Evolutionary conservation across 352 stramenopile species (phyloP), one percentile per base, ranked within the genome.

Genomic region (Phytophthora colocasiae): DNA sequence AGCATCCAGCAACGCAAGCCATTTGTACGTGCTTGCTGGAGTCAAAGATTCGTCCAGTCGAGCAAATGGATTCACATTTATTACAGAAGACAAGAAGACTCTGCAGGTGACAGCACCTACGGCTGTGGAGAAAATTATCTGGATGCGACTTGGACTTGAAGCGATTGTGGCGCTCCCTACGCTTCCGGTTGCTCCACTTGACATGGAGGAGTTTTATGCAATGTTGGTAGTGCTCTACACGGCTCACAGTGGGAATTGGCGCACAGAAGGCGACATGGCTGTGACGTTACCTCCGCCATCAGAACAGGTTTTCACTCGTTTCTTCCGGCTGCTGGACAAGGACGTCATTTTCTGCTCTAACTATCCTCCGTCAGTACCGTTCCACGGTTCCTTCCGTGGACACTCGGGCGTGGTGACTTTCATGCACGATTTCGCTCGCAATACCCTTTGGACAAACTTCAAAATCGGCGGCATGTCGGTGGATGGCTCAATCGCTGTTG

Each of bases 201-300:
- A 96, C 34, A 93, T 96, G 70, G 88, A 96, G 51, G 88, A 96
- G 53, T 96, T 96, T 59, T 96, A 96, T 61, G 88, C 88, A 0
- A 95, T 96, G 88, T 73, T 96, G 17, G 87, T 96, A 7, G 88
- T 96, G 14, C 54, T 96, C 14, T 96, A 93, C 64, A 96, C 88
- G 1, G 83, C 88, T 2, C 61, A 91, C 53, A 83, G 80, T 32
- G 87, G 85, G 1, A 93, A 87, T 48, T 96, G 88, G 88, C 75
- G 85, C 34, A 96, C 85, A 0, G 86, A 93, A 41, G 88, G 88
- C 3, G 88, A 96, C 58, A 96, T 96, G 88, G 88, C 88, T 5
- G 88, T 96, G 58, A 96, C 88, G 22, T 71, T 96, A 9, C 88
- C 88, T 24, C 88, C 88, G 1, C 88, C 88, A 0, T 96, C 88